Evolutionary conservation across 2,329 filamentous ascomycete genomes (phyloP), one percentile per base, ranked within the genome.

Genomic region (Ceratocystis colombiana): DNA sequence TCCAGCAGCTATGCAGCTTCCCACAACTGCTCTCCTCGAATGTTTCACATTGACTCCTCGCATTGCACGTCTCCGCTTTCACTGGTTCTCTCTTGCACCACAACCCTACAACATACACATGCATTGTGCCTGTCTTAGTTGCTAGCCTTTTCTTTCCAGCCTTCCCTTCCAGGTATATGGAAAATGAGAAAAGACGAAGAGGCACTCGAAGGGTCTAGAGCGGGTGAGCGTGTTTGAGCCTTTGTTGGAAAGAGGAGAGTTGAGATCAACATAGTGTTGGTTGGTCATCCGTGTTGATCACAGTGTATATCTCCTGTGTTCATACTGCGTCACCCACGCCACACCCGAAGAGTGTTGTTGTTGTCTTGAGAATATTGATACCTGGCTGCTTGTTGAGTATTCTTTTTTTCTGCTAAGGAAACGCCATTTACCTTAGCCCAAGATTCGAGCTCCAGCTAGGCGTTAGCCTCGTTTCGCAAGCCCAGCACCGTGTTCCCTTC

Each of bases 1-100:
- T 30, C 53, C 53, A 30, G 20, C 53, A 41, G 4, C 25, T 30
- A 57, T 57, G 53, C 25, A 30, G 15, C 12, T 57, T 17, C 22
- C 53, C 53, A 57, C 30, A 57, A 1, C 30, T 28, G 25, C 53
- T 15, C 53, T 57, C 53, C 53, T 57, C 53, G 25, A 57, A 57
- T 57, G 53, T 57, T 30, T 57, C 53, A 57, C 22, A 33, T 57
- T 22, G 10, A 28, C 53, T 57, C 53, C 53, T 57, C 53, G 53
- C 53, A 57, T 57, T 57, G 25, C 22, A 57, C n/a, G 53, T 57
- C 53, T 57, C 53, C 53, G 53, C 53, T 57, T 30, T 57, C 22
- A 30, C 15, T 28, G 53, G 6, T 22, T 50, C 46, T 30, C 25
- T 28, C 37, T 8, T 61, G 57, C 41, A 41, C 37, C 37, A 41